These are phyloP conservation scores for Metarhizium robertsii DNA, from an alignment of 2,329 filamentous ascomycete genomes.

Conservation along the genomic window DNA sequence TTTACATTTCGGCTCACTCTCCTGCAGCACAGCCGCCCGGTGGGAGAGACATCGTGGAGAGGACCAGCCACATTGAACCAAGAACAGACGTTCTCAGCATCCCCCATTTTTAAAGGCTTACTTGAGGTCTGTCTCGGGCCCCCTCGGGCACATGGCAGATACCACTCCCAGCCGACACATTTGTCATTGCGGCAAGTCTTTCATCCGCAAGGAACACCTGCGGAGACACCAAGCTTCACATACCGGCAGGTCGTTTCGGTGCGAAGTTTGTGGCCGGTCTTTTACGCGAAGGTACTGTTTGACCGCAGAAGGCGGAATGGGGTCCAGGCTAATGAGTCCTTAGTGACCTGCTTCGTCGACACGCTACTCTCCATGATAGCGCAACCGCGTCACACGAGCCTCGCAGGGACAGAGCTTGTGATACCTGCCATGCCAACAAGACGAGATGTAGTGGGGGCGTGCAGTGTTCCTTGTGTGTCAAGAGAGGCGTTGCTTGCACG, in stretches of 20 bases:
- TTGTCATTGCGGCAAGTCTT: constrained; percentile 31
- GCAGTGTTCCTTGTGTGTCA: constrained; percentile 29
- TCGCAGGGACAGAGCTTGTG: constrained; percentile 30
- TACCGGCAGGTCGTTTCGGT: constrained; percentile 23
- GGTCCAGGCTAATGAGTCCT: background rate
- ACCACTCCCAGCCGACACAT: constrained; percentile 16
- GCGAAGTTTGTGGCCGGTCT: constrained; percentile 26
- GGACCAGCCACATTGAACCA: background rate
- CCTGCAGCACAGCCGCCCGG: background rate
- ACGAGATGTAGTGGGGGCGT: constrained; percentile 33
- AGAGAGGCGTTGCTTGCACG: constrained; percentile 27
- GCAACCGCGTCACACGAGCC: constrained; percentile 18
- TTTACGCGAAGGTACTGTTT: constrained; percentile 26
- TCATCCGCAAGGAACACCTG: constrained; percentile 31
- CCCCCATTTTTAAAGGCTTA: background rate
- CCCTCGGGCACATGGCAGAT: constrained; percentile 2
- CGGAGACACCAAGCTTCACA: constrained; percentile 30
- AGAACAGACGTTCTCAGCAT: background rate
- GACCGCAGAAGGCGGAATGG: background rate
- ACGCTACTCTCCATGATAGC: constrained; percentile 24
- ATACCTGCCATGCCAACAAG: constrained; percentile 35
- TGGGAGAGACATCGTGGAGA: background rate
- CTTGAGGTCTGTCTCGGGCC: background rate
- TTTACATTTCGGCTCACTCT: background rate
- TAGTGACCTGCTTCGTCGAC: constrained; percentile 29